Base-by-base conservation (phyloP, 2,329 filamentous ascomycete species). In the Alternaria sp. region DNA sequence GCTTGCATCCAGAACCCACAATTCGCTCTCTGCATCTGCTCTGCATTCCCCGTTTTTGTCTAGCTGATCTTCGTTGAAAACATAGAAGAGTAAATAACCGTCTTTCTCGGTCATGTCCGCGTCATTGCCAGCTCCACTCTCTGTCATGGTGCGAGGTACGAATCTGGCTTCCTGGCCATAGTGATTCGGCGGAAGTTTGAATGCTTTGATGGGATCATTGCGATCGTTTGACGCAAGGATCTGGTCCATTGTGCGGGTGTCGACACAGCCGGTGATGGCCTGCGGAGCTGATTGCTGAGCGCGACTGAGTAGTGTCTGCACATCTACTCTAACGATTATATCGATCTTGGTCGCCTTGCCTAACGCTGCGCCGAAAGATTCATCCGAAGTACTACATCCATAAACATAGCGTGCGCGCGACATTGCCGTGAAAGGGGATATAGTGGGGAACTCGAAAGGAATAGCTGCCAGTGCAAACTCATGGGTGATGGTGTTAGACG, bases 161-260 rank as follows among this genome's bases (percentile, higher is more conserved):
- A 91, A 91, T 0, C 86, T 82, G 1, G 88, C 84, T 72, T 91
- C 89, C 69, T 91, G 88, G 0, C 87, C 87, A 60, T 81, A 91
- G 80, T 84, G 86, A 0, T 84, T 83, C 0, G 75, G 66, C 0
- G 89, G 89, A 70, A 90, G 81, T 14, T 75, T 75, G 73, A 91
- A 91, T 8, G 86, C 79, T 65, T 83, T 81, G 65, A 91, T 86
- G 0, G 87, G 80, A 59, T 89, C 86, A 1, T 82, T 61, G 1
- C 46, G 37, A 39, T 74, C 61, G n/a, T 48, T 59, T 2, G 70
- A 81, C 0, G 74, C 71, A 8, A 86, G 71, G 2, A 91, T 80
- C 41, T 88, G 79, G 0, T 76, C 61, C 3, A 89, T 77, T 0
- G 77, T 80, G 6, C 89, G 80, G 2, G 65, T 80, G 66, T 91